Evolutionary conservation across 345 rosid species (phyloP).

Genomic region (Acer campestre): DNA sequence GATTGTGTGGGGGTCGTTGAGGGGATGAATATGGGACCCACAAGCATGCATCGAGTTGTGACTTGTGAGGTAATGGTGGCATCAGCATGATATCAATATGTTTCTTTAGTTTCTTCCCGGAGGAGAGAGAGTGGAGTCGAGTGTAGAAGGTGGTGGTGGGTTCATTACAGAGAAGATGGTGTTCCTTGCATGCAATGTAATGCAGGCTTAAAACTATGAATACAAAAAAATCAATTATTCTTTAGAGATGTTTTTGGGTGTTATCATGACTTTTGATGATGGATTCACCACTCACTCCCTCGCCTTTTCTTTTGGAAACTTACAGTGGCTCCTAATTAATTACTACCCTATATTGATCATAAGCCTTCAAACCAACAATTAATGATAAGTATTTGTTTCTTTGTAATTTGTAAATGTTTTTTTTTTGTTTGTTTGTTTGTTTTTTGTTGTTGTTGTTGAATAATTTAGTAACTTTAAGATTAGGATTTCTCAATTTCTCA

Average conservation of each 20-base stretch:
- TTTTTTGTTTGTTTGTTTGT: no score
- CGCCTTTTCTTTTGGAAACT: not conserved
- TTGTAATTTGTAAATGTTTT: not conserved
- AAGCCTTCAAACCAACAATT: not conserved
- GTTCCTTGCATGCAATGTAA: not conserved
- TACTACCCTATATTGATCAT: not conserved
- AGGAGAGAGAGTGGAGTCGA: not conserved
- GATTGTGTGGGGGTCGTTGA: not conserved
- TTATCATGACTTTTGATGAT: not conserved
- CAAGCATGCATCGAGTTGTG: not conserved
- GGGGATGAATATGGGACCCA: not conserved
- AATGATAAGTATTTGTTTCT: not conserved
- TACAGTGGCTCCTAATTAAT: not conserved
- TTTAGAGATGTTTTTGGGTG: not conserved
- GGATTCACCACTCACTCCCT: not conserved
- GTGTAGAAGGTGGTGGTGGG: not conserved
- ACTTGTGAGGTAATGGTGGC: constrained; percentile 20
- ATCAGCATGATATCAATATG: constrained; percentile 33
- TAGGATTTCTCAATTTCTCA: not conserved
- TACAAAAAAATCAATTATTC: not conserved
- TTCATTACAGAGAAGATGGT: not conserved
- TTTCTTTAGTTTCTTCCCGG: not conserved
- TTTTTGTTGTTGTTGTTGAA: no score
- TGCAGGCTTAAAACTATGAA: not conserved
- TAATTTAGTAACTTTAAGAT: not conserved